Percentiles rank a stretch among this genome's conserved stretches.
These are phyloP conservation scores for Biscogniauxia marginata DNA, from an alignment of 2,329 filamentous ascomycete species.

Conservation along the genomic window DNA sequence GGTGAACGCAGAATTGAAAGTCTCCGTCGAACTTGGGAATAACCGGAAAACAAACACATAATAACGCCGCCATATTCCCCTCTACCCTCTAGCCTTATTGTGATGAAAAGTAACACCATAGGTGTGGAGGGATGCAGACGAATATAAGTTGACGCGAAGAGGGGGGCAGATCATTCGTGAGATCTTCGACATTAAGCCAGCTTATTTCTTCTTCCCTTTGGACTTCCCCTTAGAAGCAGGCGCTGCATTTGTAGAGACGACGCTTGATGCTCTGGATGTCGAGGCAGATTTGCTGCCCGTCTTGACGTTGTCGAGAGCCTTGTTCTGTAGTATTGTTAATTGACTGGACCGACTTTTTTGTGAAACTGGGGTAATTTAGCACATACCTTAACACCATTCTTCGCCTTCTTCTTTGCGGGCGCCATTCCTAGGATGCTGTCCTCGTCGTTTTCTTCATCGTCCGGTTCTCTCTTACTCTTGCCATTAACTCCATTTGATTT, in stretches of 20 bases:
- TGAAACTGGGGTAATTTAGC: neutral
- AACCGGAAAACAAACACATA: neutral
- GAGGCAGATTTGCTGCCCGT: conserved; percentile 71
- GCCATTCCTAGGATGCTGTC: conserved; percentile 75
- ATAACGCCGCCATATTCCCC: neutral
- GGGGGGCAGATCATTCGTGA: no score
- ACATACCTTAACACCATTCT: conserved; percentile 82
- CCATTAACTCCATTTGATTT: conserved; percentile 62
- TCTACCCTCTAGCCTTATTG: neutral
- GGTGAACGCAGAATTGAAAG: no score
- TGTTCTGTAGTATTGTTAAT: conserved; percentile 64
- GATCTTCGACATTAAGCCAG: neutral
- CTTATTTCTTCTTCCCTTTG: conserved; percentile 54
- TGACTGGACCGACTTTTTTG: neutral
- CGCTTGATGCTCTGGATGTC: conserved; percentile 82
- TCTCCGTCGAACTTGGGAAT: no score
- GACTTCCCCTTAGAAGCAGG: conserved; percentile 42
- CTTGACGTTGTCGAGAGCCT: conserved; percentile 87
- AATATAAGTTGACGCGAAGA: neutral
- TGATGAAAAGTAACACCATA: no score
- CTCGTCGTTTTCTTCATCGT: conserved; percentile 83
- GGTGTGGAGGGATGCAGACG: no score
- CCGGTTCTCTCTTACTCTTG: conserved; percentile 70
- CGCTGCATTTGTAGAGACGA: conserved; percentile 70
- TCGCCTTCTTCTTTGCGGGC: conserved; percentile 92